Base-by-base conservation (phyloP, 495 filamentous ascomycete genomes). In the Penicillium bovifimosum region DNA sequence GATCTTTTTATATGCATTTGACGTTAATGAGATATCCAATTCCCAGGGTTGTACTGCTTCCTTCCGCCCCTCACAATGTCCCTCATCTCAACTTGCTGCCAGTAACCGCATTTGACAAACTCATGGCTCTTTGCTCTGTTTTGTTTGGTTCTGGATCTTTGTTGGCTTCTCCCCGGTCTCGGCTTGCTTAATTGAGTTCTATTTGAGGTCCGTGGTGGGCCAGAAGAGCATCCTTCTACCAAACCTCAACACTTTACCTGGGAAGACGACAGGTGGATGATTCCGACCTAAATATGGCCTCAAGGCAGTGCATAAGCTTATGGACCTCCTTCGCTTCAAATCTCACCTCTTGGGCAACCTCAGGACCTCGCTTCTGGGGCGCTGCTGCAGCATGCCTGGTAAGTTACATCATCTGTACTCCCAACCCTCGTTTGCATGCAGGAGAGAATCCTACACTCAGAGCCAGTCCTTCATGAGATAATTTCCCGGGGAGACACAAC, bases 331-430 rank as follows among this genome's bases (percentile, higher is more conserved):
- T 39, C 20, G 14, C 29, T 14, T 31, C 38, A 16, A 11, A 45
- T 10, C 11, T 51, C 46, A 65, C 61, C 54, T 28, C 34, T 18
- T 41, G 50, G 39, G n/a, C 34, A 50, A 34, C 49, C 14, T 59
- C 43, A 20, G 39, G 28, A 16, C 16, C 43, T 53, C 48, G 39
- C 5, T 47, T 60, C 31, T 60, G 59, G 59, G 28, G 47, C 17
- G 11, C 49, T 13, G 44, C 53, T 52, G 61, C 53, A 54, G 55
- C 17, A 57, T 20, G 41, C 40, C 55, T 66, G 41, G 63, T 66
- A 58, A 61, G 63, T 66, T 56, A 53, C 52, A 58, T 58, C 26
- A 8, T 17, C 36, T 40, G 54, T 58, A 48, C 59, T 11, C 47
- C 55, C 48, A 43, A 27, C 8, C n/a, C 14, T 51, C 38, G 32